Base-by-base conservation (phyloP, 2,329 filamentous ascomycete species). In the Pyrenochaeta sp. region DNA sequence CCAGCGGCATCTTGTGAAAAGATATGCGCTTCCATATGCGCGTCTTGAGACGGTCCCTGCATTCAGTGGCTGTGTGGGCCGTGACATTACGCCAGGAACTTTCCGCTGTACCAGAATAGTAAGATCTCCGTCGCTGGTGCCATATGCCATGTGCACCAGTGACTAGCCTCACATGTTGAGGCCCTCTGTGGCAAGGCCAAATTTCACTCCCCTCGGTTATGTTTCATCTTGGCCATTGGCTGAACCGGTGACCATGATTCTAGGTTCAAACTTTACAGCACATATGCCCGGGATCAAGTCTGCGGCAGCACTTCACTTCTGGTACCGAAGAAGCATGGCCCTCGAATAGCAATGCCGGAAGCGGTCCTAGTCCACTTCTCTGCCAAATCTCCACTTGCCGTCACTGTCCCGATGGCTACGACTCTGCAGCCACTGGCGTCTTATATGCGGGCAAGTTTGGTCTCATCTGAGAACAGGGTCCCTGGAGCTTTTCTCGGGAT, bases 181-280 rank as follows among this genome's bases (percentile, higher is more conserved):
- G 29, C 27, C n/a, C 31, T 45, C 32, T 52, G 51, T 40, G 43
- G 44, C 47, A 47, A 35, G 37, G 36, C 40, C 27, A 30, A 29
- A 36, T 30, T 42, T 41, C 41, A 30, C 32, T 30, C 33, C 23
- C n/a, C 39, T 23, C 15, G 42, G 14, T 4, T 43, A 36, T 18
- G 47, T 55, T 39, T 49, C 51, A 45, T 21, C 32, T 35, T 12
- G 21, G 43, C 30, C 33, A 55, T 55, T 55, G 51, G 51, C 17
- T 10, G 39, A 27, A 36, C 47, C 23, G 21, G n/a, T 15, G 35
- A 33, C 21, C 36, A 45, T n/a, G 35, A 48, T 46, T 46, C 41
- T 58, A 54, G 23, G 51, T 48, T 43, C 47, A 46, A 20, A 44
- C 18, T 27, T 7, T 55, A 29, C 30, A 20, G 45, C 43, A 39